Base-by-base conservation (phyloP, 352 stramenopile species). In the Plasmopara halstedii region DNA sequence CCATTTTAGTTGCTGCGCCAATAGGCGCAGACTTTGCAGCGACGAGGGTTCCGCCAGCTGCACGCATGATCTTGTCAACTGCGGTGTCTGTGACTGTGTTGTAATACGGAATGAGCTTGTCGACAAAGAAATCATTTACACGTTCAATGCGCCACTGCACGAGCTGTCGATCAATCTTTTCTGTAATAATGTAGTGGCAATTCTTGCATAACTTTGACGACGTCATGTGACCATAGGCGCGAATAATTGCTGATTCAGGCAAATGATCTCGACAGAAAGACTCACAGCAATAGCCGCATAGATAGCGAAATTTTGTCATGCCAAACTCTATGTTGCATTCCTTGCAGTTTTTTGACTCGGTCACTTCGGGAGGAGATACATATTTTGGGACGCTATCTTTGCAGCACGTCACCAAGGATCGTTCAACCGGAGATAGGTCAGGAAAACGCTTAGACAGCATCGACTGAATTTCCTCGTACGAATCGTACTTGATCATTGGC, bases 1-100 rank as follows among this genome's bases (percentile, higher is more conserved):
- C 82, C 61, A 88, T 85, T 49, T 89, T 90, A 0, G 79, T 79
- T 0, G 82, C 85, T 31, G 79, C 77, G 10, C 79, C 80, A 18
- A 94, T 88, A 10, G 82, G 82, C 4, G 74, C 79, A 3, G 72
- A 83, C 44, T 88, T 91, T 4, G 82, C 82, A 6, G 77, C 79
- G 2, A 73, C 74, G 2, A 94, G 59, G 14, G 80, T 90, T 14
- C 82, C 82, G 62, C 70, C 82, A 21, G 79, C 82, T 11, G 80
- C 82, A 15, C 82, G 77, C 60, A 87, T 73, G 15, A 89, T 83
- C 60, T 90, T 94, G 52, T 94, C 82, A 2, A 94, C 64, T 0
- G 79, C 52, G n/a, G 82, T 94, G 39, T 94, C 82, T 2, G 70
- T 85, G 8, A 73, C 56, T 14, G 73, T 83, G 45, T 83, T 91